A percentile compares a stretch with the other conserved stretches of the same genome.
Conservation (phyloP, 176 grass and related monocot genomes). For the Carex cristatella region DNA sequence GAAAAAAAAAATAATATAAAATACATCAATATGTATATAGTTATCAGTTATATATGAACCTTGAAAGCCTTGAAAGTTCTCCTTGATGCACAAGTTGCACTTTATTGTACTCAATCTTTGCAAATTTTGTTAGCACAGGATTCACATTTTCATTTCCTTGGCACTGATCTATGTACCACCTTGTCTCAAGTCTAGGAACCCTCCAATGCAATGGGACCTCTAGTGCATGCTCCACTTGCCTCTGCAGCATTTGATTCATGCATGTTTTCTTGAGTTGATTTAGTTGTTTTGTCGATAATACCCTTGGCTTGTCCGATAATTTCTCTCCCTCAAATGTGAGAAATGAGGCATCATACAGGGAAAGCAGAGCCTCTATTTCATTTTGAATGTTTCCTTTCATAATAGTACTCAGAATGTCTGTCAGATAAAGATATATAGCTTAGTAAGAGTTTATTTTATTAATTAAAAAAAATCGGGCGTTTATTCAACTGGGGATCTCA, state of each 20-base stretch:
- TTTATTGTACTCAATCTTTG: conserved; percentile 35
- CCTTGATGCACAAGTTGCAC: conserved; percentile 29
- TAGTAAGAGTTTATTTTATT: not conserved
- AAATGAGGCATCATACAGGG: conserved; percentile 30
- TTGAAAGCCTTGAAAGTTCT: conserved; percentile 20
- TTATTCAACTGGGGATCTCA: not conserved
- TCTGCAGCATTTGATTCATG: not conserved
- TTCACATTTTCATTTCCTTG: not conserved
- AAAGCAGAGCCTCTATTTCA: not conserved
- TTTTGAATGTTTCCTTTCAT: not conserved
- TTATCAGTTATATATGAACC: conserved; percentile 8
- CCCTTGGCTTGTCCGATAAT: conserved; percentile 9
- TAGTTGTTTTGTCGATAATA: not conserved
- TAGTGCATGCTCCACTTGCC: conserved; percentile 1
- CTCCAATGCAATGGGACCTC: conserved; percentile 36
- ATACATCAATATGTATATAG: too few relatives aligned
- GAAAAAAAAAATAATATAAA: too few relatives aligned
- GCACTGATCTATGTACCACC: conserved; percentile 33
- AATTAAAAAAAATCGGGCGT: too few relatives aligned
- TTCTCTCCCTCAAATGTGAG: conserved; percentile 13
- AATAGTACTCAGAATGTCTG: not conserved
- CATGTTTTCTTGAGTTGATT: not conserved
- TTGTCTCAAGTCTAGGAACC: conserved; percentile 20
- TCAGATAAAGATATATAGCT: not conserved
- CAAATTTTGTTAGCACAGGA: conserved; percentile 17